These are phyloP conservation scores for Tetrapyrgos nigripes DNA, from an alignment of 1,284 basidiomycete genomes.

Conservation along the genomic window DNA sequence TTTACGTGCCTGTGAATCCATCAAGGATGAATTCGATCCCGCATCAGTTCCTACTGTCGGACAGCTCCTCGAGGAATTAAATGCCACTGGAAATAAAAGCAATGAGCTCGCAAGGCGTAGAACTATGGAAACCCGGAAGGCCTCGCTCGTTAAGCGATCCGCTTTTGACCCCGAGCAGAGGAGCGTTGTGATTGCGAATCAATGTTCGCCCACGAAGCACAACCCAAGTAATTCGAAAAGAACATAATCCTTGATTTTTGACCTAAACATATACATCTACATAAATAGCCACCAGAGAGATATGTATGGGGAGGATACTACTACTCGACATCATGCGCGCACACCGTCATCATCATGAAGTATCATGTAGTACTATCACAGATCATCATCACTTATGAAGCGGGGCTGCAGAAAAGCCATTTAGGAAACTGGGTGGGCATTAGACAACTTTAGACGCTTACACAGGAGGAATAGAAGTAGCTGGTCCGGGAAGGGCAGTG, in stretches of 20 bases:
- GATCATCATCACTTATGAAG: neutral
- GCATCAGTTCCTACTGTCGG: conserved; percentile 86
- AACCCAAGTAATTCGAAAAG: too few relatives aligned
- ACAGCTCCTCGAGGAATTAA: conserved; percentile 84
- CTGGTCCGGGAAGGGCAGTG: conserved; percentile 28
- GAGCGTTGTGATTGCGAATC: too few relatives aligned
- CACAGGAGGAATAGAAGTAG: conserved; percentile 34
- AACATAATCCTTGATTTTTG: neutral
- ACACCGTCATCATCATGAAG: neutral
- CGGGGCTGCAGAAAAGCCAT: neutral
- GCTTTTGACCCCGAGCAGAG: too few relatives aligned
- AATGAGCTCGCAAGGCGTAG: conserved; percentile 32
- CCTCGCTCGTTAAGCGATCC: too few relatives aligned
- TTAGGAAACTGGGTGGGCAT: neutral
- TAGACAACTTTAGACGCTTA: conserved; percentile 18
- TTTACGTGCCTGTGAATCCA: conserved; percentile 94
- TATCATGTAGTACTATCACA: too few relatives aligned
- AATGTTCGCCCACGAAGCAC: too few relatives aligned
- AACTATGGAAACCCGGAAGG: too few relatives aligned
- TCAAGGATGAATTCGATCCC: conserved; percentile 84
- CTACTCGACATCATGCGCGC: too few relatives aligned
- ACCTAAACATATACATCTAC: neutral
- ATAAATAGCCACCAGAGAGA: too few relatives aligned
- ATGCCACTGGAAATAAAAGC: conserved; percentile 43
- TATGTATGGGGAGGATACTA: too few relatives aligned